Evolutionary conservation across 768 basidiomycete species (phyloP).

Genomic region (Panaeolus papilionaceus): DNA sequence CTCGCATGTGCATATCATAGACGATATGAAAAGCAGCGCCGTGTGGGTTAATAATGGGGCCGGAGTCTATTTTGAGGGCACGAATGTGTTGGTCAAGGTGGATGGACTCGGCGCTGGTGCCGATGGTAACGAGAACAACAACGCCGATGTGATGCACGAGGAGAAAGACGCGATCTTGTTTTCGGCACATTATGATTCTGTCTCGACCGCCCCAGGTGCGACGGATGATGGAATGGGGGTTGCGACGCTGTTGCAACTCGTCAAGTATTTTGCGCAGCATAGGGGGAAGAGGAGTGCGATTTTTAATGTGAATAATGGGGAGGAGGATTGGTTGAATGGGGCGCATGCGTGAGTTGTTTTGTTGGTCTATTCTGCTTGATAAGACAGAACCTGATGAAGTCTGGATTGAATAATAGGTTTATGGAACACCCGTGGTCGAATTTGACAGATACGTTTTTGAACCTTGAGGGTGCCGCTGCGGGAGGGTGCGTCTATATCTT

Average conservation of each 20-base stretch:
- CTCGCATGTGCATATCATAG: slow-evolving; percentile 47
- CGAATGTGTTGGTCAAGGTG: slow-evolving; percentile 68
- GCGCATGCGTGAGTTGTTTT: slow-evolving; percentile 57
- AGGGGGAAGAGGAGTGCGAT: slow-evolving; percentile 66
- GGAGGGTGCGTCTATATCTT: slow-evolving; percentile 61
- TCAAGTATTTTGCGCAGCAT: slow-evolving; percentile 57
- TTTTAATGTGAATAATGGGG: slow-evolving; percentile 89
- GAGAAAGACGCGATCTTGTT: slow-evolving; percentile 62
- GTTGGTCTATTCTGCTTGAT: not conserved
- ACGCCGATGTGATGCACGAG: slow-evolving; percentile 52
- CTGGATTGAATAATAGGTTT: slow-evolving; percentile 48
- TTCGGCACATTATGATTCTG: slow-evolving; percentile 85
- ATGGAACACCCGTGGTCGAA: slow-evolving; percentile 79
- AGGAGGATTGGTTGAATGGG: slow-evolving; percentile 79
- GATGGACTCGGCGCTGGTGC: slow-evolving; percentile 48
- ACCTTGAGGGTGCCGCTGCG: slow-evolving; percentile 81
- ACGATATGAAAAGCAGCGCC: slow-evolving; percentile 50
- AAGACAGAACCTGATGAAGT: too few species aligned
- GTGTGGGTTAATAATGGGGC: slow-evolving; percentile 44
- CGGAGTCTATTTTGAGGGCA: slow-evolving; percentile 66
- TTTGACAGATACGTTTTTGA: slow-evolving; percentile 71
- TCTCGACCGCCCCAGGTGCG: slow-evolving; percentile 75
- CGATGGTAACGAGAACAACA: slow-evolving; percentile 65
- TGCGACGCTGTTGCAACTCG: slow-evolving; percentile 67
- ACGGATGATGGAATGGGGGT: slow-evolving; percentile 84